A percentile compares a stretch with the other conserved stretches of the same genome.
Evolutionary conservation across 2,329 filamentous ascomycete species (phyloP).

Genomic region (Diplodia scrobiculata): DNA sequence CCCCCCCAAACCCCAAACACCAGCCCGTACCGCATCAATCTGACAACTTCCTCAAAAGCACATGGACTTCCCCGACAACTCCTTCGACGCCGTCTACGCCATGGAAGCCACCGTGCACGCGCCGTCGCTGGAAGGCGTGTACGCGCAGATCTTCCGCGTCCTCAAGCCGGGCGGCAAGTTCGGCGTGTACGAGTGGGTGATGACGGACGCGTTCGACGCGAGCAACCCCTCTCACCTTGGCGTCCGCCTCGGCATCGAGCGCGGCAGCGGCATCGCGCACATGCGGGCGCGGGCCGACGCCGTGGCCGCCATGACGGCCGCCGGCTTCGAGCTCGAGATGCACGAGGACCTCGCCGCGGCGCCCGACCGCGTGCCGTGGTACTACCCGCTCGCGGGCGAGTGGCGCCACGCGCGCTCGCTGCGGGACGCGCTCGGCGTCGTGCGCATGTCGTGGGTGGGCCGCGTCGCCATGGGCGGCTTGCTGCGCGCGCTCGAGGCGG

Average conservation of each 20-base stretch:
- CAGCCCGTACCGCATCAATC: too few relatives aligned
- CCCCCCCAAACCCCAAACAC: not conserved
- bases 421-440: slow-evolving; percentile 77
- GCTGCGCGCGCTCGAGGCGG: slow-evolving; percentile 71
- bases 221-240: slow-evolving; percentile 80
- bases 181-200: slow-evolving; percentile 98
- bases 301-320: slow-evolving; percentile 77
- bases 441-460: slow-evolving; percentile 85
- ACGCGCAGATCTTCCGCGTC: slow-evolving; percentile 90
- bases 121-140: slow-evolving; percentile 85
- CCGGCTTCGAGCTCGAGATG: slow-evolving; percentile 80
- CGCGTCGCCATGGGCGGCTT: slow-evolving; percentile 74
- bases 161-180: slow-evolving; percentile 95
- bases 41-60: slow-evolving; percentile 55
- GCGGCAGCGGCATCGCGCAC: slow-evolving; percentile 94
- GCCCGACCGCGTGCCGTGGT: slow-evolving; percentile 77
- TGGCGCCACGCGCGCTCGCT: slow-evolving; percentile 79
- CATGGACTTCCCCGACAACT: slow-evolving; percentile 91
- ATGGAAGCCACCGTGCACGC: slow-evolving; percentile 98
- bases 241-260: slow-evolving; percentile 94
- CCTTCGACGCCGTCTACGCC: slow-evolving; percentile 92
- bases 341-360: slow-evolving; percentile 81
- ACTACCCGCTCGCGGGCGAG: slow-evolving; percentile 85
- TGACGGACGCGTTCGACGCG: slow-evolving; percentile 95
- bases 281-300: slow-evolving; percentile 88